These are phyloP conservation scores for Triticum monococcum DNA, from an alignment of 176 grass and related monocot species.

Conservation along the genomic window DNA sequence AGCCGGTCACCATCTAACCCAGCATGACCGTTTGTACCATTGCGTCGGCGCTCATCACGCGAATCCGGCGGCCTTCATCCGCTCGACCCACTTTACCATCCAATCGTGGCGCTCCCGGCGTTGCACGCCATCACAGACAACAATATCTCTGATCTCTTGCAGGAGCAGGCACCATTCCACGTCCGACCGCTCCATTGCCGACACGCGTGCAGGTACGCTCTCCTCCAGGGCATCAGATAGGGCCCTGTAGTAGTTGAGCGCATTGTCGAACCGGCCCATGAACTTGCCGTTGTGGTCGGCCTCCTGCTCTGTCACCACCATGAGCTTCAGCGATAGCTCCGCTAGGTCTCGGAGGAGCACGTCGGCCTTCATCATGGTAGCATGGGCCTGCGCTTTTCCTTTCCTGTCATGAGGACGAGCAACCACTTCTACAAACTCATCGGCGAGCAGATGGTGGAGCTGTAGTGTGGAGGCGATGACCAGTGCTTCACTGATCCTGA, in stretches of 20 bases:
- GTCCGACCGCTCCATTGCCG: too few species aligned
- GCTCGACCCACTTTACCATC: slow-evolving; percentile 32
- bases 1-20: slow-evolving; percentile 11
- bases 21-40: slow-evolving; percentile 6
- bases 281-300: too few species aligned
- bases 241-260: too few species aligned
- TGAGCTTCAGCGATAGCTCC: too few species aligned
- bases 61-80: slow-evolving; percentile 38
- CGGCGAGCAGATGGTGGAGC: slow-evolving; percentile 45
- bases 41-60: background rate
- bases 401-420: background rate
- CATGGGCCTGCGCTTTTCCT: background rate
- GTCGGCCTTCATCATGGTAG: too few species aligned
- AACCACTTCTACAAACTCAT: background rate
- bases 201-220: too few species aligned
- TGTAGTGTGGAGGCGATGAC: slow-evolving; percentile 47
- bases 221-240: too few species aligned
- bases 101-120: slow-evolving; percentile 56
- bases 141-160: slow-evolving; percentile 62
- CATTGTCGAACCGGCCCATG: too few species aligned
- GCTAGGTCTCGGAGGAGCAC: too few species aligned
- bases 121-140: slow-evolving; percentile 31
- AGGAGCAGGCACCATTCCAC: slow-evolving; percentile 44
- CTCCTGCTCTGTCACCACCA: too few species aligned
- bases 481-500: slow-evolving; percentile 38